Evolutionary conservation across 768 basidiomycete species (phyloP), one percentile per base, ranked within the genome.

Genomic region (Termitomyces sp.): DNA sequence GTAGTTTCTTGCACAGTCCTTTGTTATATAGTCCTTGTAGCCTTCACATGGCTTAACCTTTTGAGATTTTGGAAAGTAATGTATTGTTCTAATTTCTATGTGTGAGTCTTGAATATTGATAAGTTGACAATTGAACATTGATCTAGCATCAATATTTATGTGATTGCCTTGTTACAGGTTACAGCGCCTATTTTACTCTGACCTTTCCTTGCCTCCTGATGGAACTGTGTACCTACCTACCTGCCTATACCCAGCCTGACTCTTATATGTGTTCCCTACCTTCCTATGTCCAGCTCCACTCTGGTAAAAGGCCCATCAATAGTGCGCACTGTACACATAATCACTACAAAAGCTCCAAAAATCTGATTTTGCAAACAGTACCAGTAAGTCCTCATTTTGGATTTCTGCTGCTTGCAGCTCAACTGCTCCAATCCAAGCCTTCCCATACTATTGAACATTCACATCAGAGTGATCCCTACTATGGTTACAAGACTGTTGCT

Each of bases 401-500:
- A 44, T 50, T 35, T 39, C 62, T 10, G 53, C 25, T 44, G 3
- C 52, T 32, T 10, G 23, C 41, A 32, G 43, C 49, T 47, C 38
- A 57, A 47, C 51, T 43, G 18, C 39, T 45, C 41, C 47, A n/a
- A n/a, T n/a, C n/a, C n/a, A 55, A 31, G 58, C 56, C 47, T 13
- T 51, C 56, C 46, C 56, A 70, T 60, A 55, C 68, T 25, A 56
- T 27, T 6, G 54, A 50, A 27, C 54, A 42, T 35, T 58, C 69
- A 56, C 60, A 65, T 25, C 58, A 74, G 58, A 59, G 65, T 3
- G 43, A 88, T 63, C 82, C 81, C 0, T 86, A 74, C 68, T 88
- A 91, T 54, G 92, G 94, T 36, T 88, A 94, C 67, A 89, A 91
- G 66, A 71, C 73, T 20, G 74, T 84, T 0, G 86, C 92, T 0